Evolutionary conservation across 1,139 yeast species (phyloP).

Genomic region (Meyerozyma sp.): DNA sequence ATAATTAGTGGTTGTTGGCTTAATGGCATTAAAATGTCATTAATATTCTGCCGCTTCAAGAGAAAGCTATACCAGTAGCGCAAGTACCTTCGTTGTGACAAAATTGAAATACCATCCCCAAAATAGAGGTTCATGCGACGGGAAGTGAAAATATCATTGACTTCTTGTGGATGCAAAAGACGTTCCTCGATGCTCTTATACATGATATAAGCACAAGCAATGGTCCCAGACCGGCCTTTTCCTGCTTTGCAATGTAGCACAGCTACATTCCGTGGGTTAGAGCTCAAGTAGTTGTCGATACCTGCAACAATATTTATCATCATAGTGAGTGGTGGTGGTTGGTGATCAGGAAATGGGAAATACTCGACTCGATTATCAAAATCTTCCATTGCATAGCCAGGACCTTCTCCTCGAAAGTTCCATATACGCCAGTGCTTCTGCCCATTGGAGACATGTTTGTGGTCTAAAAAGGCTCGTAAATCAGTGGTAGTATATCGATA

Average conservation of each 20-base stretch:
- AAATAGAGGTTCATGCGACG: slow-evolving; percentile 54
- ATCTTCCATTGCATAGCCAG: slow-evolving; percentile 44
- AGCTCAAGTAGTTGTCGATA: slow-evolving; percentile 38
- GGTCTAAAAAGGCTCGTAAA: slow-evolving; percentile 44
- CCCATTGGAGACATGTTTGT: slow-evolving; percentile 31
- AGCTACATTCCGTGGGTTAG: slow-evolving; percentile 42
- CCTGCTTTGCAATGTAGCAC: slow-evolving; percentile 89
- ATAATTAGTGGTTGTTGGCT: background rate
- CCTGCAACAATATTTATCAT: slow-evolving; percentile 40
- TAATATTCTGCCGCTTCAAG: background rate
- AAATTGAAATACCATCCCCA: slow-evolving; percentile 67
- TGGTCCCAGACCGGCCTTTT: slow-evolving; percentile 83
- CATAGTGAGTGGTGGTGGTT: slow-evolving; percentile 60
- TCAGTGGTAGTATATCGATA: slow-evolving; percentile 55
- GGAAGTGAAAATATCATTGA: slow-evolving; percentile 47
- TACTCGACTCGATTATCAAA: slow-evolving; percentile 26
- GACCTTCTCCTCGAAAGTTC: slow-evolving; percentile 53
- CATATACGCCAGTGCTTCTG: slow-evolving; percentile 60
- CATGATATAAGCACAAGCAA: slow-evolving; percentile 69
- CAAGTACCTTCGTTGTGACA: slow-evolving; percentile 64
- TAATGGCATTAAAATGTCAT: background rate
- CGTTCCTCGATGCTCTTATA: slow-evolving; percentile 19
- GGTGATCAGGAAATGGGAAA: slow-evolving; percentile 70
- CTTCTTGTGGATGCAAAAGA: slow-evolving; percentile 29
- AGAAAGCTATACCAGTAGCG: slow-evolving; percentile 43